Evolutionary conservation across 495 filamentous ascomycete species (phyloP), one percentile per base, ranked within the genome.

Genomic region (Annulohypoxylon moriforme): DNA sequence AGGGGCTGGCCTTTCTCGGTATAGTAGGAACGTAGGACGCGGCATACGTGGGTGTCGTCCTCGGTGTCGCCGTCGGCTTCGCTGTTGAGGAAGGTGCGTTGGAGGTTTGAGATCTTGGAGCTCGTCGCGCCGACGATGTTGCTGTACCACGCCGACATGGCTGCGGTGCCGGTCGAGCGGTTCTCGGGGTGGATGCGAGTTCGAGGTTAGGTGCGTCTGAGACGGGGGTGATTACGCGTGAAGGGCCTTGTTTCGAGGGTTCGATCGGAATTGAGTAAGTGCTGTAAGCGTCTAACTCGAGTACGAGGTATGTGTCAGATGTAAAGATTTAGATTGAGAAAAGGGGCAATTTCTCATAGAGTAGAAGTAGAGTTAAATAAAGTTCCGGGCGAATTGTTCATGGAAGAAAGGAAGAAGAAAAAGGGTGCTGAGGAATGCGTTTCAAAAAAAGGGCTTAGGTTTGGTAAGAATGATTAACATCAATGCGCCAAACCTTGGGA

Each of bases 11-110:
- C 90, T 74, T 96, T 96, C 77, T 98, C 96, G 36, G 82, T 88
- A 83, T 99, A 99, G 85, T 98, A 97, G 63, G 89, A 91, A 58
- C 96, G 92, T n/a, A 99, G 89, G 13, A 97, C 94, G 76, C 94
- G 92, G 81, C 93, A 95, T 76, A 99, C 90, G 82, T 97, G 94
- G 1, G 94, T 94, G 83, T 96, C 92, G 81, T 97, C 94, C 82
- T 96, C 94, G 64, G 93, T 96, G 75, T 98, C 94, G 68, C 92
- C 92, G 82, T 97, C 94, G 63, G 89, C 86, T 78, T 96, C 94
- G 75, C 89, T 86, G 62, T 86, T 81, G 61, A 94, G 90, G 78
- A 96, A 90, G 31, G 89, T 90, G 36, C 90, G 89, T 65, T 93
- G 92, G 69, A 97, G 87, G 71, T 90, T 91, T 78, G 87, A 91